Evolutionary conservation across 1,284 basidiomycete genomes (phyloP).

Genomic region (Malassezia slooffiae): DNA sequence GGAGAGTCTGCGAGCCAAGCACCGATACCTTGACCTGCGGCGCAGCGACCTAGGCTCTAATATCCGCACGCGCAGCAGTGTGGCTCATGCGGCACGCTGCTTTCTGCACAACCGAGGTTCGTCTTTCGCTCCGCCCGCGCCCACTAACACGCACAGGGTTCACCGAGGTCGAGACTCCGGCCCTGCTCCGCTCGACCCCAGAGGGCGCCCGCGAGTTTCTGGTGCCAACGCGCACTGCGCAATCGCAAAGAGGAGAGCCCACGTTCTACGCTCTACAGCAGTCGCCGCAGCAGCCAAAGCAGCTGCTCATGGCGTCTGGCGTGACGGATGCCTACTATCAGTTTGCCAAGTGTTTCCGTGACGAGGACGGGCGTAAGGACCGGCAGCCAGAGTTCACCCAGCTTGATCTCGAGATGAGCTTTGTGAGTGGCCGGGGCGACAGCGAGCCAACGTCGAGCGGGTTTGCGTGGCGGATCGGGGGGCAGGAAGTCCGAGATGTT

Average conservation of each 20-base stretch:
- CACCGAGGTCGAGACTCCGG: constrained; percentile 81
- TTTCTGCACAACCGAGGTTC: constrained; percentile 58
- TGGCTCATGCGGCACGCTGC: constrained; percentile 65
- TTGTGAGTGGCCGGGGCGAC: constrained; percentile 58
- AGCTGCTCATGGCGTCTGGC: constrained; percentile 83
- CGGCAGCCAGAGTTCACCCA: constrained; percentile 95
- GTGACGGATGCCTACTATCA: constrained; percentile 80
- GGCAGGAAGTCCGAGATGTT: constrained; percentile 28
- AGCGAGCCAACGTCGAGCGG: no score
- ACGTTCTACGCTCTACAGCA: constrained; percentile 82
- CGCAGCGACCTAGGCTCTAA: constrained; percentile 63
- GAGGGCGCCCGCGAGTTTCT: constrained; percentile 91
- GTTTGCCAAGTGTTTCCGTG: constrained; percentile 83
- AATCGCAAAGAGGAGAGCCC: constrained; percentile 47
- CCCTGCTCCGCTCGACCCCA: constrained; percentile 80
- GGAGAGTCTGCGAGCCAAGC: constrained; percentile 69
- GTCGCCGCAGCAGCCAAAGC: constrained; percentile 91
- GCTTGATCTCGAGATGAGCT: constrained; percentile 91
- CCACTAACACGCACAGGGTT: constrained; percentile 64
- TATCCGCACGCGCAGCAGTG: constrained; percentile 64
- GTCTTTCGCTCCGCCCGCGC: no score
- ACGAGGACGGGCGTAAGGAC: constrained; percentile 86
- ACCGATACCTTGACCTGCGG: constrained; percentile 79
- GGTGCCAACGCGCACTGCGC: constrained; percentile 62
- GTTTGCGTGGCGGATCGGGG: constrained; percentile 64